Conservation (phyloP, 179 eudicot genomes). For the Actinidia polygama region DNA sequence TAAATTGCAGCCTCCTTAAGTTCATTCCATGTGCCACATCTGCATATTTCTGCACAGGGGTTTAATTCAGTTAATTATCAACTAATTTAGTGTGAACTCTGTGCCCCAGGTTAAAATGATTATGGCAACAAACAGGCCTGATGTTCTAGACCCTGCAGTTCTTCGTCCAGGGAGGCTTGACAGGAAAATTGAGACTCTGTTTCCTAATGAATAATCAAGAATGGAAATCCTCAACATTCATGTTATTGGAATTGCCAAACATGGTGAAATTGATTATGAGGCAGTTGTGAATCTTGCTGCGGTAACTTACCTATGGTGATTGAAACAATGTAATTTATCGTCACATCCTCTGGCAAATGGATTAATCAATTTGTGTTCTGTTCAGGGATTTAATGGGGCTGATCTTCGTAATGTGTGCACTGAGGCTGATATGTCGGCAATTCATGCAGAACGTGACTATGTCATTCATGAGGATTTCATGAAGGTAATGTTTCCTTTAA, state of each 20-base stretch:
- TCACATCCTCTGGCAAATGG: not conserved
- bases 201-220: conserved; percentile 98
- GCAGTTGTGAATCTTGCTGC: conserved; percentile 97
- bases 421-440: conserved; percentile 95
- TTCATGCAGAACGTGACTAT: conserved; percentile 94
- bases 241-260: conserved; percentile 99
- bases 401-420: conserved; percentile 91
- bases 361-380: not conserved
- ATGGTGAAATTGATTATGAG: conserved; percentile 98
- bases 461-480: conserved; percentile 96
- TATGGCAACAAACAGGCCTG: conserved; percentile 99
- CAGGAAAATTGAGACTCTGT: conserved; percentile 94
- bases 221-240: conserved; percentile 94
- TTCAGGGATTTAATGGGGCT: conserved; percentile 90
- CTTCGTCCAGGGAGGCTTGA: conserved; percentile 99
- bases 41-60: not conserved
- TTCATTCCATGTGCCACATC: not conserved
- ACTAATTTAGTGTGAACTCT: not conserved
- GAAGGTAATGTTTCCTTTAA: conserved; percentile 91
- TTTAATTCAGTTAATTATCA: no score
- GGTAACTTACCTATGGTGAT: conserved; percentile 42
- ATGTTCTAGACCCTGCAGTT: conserved; percentile 98
- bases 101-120: conserved; percentile 90
- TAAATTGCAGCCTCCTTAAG: not conserved
- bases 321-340: not conserved